Evolutionary conservation across 2,329 filamentous ascomycete species (phyloP).

Genomic region (Clonostachys rosea): DNA sequence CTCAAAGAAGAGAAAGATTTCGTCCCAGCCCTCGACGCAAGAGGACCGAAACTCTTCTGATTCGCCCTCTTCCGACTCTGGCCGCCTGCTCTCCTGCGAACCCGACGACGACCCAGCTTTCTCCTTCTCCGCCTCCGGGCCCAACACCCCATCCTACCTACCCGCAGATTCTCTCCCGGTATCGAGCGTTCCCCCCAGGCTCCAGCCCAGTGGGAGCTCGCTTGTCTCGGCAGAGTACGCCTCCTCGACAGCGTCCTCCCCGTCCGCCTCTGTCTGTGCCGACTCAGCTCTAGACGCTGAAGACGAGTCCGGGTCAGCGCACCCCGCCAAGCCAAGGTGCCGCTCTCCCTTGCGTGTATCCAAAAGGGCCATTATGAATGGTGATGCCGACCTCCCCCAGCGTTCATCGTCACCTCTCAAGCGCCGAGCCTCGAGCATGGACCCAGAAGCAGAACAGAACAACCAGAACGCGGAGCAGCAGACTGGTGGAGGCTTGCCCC

Average conservation of each 20-base stretch:
- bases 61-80: constrained; percentile 36
- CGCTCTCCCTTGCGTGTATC: constrained; percentile 48
- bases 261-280: constrained; percentile 48
- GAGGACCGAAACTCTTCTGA: constrained; percentile 28
- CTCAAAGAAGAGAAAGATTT: constrained; percentile 68
- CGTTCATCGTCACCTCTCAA: constrained; percentile 63
- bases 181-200: constrained; percentile 45
- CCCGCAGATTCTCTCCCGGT: constrained; percentile 37
- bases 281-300: constrained; percentile 54
- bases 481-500: constrained; percentile 14
- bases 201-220: constrained; percentile 38
- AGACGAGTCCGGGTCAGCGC: constrained; percentile 37
- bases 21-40: constrained; percentile 36
- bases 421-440: constrained; percentile 59
- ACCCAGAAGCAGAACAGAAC: constrained; percentile 37
- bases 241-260: constrained; percentile 53
- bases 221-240: constrained; percentile 42
- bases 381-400: constrained; percentile 50
- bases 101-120: constrained; percentile 41
- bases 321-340: constrained; percentile 30
- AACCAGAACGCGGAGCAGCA: constrained; percentile 18
- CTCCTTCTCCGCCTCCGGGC: constrained; percentile 40
- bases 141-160: constrained; percentile 32
- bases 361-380: constrained; percentile 54
- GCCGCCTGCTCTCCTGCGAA: constrained; percentile 46